phyloP scores from a whole-genome alignment of 331 rosid species.

The Pyracantha coccinea region DNA sequence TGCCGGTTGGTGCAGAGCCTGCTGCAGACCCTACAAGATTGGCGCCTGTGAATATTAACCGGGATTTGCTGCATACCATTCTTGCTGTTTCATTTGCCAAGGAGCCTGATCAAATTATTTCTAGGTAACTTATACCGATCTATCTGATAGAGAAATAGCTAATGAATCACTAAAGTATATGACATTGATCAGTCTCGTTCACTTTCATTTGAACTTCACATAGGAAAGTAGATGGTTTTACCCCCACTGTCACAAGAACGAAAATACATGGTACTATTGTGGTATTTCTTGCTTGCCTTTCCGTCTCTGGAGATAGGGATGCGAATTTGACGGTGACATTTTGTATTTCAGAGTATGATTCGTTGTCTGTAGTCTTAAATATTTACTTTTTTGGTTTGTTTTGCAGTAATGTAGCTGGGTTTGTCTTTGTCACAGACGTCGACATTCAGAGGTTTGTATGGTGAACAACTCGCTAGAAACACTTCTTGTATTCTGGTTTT shows the following conservation, averaged over 20 bases:
- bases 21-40: conserved; percentile 89
- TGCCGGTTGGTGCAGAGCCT: conserved; percentile 99
- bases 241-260: no score
- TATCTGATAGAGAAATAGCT: no score
- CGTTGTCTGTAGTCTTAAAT: background rate
- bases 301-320: no score
- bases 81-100: conserved; percentile 90
- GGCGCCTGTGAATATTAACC: conserved; percentile 66
- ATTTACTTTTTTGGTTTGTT: background rate
- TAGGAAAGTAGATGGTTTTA: no score
- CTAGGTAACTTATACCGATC: conserved; percentile 32
- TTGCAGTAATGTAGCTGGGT: conserved; percentile 89
- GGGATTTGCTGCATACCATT: conserved; percentile 70
- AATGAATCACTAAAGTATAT: no score
- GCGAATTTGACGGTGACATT: no score
- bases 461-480: background rate
- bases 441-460: conserved; percentile 76
- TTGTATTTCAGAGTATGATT: no score
- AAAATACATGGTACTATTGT: no score
- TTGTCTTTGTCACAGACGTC: conserved; percentile 70
- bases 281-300: no score
- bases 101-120: conserved; percentile 86
- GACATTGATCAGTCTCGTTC: no score
- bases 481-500: conserved; percentile 4
- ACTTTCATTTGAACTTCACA: no score